Base-by-base conservation (phyloP, 1,139 yeast species). In the Geotrichum aggregatum region DNA sequence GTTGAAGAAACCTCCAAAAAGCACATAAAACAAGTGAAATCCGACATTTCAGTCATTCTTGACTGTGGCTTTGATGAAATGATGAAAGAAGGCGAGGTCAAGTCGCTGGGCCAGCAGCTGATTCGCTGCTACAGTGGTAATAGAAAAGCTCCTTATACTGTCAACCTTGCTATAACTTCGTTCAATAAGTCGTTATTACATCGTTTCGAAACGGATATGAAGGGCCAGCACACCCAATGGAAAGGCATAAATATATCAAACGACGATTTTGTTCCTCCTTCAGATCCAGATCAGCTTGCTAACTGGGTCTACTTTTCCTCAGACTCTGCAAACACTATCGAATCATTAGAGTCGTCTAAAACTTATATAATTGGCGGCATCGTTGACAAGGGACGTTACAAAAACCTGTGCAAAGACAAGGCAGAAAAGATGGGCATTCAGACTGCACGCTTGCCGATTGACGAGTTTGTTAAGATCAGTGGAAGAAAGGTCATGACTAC, bases 321-420 rank as follows among this genome's bases (percentile, higher is more conserved):
- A 0, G 98, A 92, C 62, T 83, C 96, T 0, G 86, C 83, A 16
- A 85, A 85, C 26, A 77, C 78, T 19, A 70, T 85, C 34, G 79
- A 77, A 18, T 74, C 71, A 10, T 71, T 92, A 48, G 82, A 84
- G 56, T 79, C 82, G 3, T 84, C 82, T 3, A 76, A 77, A 66
- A 85, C 94, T 0, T 92, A 92, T 62, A 79, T 91, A 45, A 82
- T 92, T 50, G 98, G 98, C 8, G 98, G 98, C 0, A 91, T 92
- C 52, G 98, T 92, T 7, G 98, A 92, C 68, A 92, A 91, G 68
- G 95, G 95, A 58, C 78, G 98, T 60, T 86, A 92, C 72, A 91
- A 91, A 69, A 75, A 76, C 57, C 70, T 92, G 48, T 92, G 98
- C 68, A 76, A 80, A 53, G 77, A 85, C 59, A 92, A 91, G 67